Evolutionary conservation across 306 rosid genomes (phyloP).

Genomic region (Trichosanthes truncata): DNA sequence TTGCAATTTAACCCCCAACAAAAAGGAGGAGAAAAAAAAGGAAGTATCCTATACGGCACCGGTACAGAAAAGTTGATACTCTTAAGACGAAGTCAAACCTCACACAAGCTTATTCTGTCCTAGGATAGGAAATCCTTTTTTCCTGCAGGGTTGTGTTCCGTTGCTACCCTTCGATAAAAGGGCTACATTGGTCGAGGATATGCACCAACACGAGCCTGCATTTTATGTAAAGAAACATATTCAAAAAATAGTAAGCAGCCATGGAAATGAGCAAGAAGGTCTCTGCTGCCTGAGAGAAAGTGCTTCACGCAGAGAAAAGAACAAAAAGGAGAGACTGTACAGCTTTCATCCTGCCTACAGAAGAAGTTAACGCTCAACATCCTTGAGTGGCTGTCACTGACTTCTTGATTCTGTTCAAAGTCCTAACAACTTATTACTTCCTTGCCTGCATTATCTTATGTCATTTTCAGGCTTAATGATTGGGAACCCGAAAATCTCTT

Average conservation of each 20-base stretch:
- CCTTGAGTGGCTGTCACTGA: constrained; percentile 5
- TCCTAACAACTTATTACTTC: constrained; percentile 6
- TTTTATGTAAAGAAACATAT: constrained; percentile 15
- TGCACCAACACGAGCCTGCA: background rate
- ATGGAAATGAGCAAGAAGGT: constrained; percentile 1
- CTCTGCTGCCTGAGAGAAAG: background rate
- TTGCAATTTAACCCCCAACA: background rate
- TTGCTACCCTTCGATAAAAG: background rate
- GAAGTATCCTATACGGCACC: constrained; percentile 12
- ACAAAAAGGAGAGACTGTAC: constrained; percentile 23
- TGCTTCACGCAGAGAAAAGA: constrained; percentile 17
- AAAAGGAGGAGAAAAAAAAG: background rate
- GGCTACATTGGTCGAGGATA: background rate
- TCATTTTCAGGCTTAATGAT: background rate
- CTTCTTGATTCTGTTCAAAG: background rate
- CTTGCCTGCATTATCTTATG: background rate
- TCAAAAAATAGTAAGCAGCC: background rate
- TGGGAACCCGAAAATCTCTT: background rate
- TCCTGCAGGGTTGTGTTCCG: constrained; percentile 10
- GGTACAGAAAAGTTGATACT: constrained; percentile 9
- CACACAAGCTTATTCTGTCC: constrained; percentile 12
- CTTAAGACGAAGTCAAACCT: constrained; percentile 18
- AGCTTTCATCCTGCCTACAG: constrained; percentile 36
- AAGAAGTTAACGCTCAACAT: constrained; percentile 26
- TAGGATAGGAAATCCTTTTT: constrained; percentile 1